A percentile compares a stretch with the other conserved stretches of the same genome.
Evolutionary conservation across 225 moss, liverwort and hornwort species (phyloP).

Genomic region (Physcomitrellopsis africana): DNA sequence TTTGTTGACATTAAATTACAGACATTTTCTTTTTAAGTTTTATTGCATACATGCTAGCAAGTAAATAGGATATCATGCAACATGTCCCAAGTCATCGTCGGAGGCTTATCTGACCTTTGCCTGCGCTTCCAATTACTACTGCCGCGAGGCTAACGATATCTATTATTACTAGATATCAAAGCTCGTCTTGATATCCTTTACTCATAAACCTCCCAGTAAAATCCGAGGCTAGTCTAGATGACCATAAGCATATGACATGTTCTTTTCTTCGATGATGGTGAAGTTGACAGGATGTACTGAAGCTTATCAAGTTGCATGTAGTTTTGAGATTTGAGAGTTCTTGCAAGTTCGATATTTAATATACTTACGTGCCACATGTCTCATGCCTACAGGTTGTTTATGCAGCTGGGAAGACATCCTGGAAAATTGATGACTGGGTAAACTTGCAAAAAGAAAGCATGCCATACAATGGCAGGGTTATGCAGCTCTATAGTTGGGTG

Average conservation of each 20-base stretch:
- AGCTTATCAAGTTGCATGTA: no score
- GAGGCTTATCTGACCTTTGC: background rate
- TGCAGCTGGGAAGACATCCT: conserved; percentile 66
- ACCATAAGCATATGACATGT: no score
- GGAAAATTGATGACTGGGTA: conserved; percentile 64
- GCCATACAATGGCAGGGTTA: conserved; percentile 61
- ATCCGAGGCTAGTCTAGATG: background rate
- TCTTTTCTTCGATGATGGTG: no score
- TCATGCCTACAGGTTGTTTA: conserved; percentile 53
- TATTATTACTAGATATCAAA: no score
- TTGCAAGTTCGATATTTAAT: background rate
- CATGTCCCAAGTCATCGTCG: background rate
- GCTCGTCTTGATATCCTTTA: no score
- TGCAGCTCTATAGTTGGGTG: conserved; percentile 77
- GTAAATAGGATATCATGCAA: background rate
- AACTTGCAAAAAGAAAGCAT: conserved; percentile 62
- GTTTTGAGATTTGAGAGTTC: background rate
- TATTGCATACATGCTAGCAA: conserved; percentile 15
- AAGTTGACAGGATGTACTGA: no score
- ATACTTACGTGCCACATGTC: conserved; percentile 30
- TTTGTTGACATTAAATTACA: background rate
- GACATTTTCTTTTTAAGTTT: background rate
- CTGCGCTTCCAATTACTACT: background rate
- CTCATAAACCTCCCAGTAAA: background rate
- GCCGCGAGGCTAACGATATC: background rate